Evolutionary conservation across 139 green algal genomes (phyloP).

Genomic region (Tetradesmus obliquus): DNA sequence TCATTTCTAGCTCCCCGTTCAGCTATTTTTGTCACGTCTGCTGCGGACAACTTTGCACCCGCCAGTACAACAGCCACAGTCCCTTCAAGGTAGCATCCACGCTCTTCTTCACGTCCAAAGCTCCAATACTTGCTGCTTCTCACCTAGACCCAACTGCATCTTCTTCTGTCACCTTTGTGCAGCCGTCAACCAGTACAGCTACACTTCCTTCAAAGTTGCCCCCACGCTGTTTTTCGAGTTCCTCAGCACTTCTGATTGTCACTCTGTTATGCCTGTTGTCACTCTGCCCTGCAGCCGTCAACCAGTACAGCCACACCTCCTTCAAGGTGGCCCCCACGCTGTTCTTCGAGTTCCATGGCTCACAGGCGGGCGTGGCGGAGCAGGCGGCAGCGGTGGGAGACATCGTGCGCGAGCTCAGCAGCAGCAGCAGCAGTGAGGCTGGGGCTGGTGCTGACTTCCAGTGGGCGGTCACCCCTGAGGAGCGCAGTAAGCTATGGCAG

Average conservation of each 20-base stretch:
- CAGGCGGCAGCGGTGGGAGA: conserved; percentile 56
- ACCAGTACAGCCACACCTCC: conserved; percentile 65
- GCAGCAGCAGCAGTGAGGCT: conserved; percentile 25
- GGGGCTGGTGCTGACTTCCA: conserved; percentile 54
- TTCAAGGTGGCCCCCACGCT: conserved; percentile 64
- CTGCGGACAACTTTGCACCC: no score
- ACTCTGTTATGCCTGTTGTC: no score
- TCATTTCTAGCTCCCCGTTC: no score
- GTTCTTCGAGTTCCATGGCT: conserved; percentile 78
- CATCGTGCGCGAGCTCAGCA: conserved; percentile 41
- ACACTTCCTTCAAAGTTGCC: conserved; percentile 48
- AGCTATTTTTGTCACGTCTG: no score
- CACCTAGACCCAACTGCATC: no score
- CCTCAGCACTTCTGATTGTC: background rate
- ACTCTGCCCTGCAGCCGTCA: conserved; percentile 53
- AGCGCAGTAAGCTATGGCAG: conserved; percentile 66
- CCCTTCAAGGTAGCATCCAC: no score
- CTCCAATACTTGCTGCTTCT: no score
- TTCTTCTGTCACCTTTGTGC: background rate
- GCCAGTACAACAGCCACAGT: no score
- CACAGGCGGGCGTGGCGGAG: conserved; percentile 43
- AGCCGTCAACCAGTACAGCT: conserved; percentile 73
- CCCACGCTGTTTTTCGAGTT: conserved; percentile 81
- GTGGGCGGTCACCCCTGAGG: conserved; percentile 59
- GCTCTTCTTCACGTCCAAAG: no score